A percentile compares a stretch with the other conserved stretches of the same genome.
These are phyloP conservation scores for Vickermania ingenoplastis DNA, from an alignment of 208 protist genomes.

Conservation along the genomic window DNA sequence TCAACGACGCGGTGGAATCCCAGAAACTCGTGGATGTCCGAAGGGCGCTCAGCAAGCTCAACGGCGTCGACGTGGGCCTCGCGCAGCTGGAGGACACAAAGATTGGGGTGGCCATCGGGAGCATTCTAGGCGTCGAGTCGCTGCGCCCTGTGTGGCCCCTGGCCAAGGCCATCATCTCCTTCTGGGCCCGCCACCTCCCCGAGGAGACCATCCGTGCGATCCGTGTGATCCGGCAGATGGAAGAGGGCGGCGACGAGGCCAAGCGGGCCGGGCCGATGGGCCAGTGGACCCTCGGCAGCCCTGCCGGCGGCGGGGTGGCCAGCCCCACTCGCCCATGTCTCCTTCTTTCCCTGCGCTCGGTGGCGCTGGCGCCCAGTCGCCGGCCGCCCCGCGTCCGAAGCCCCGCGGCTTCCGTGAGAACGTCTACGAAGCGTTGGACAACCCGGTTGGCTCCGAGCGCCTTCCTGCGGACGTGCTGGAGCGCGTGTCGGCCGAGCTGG, in stretches of 20 bases:
- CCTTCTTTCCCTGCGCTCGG: not conserved
- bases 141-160: conserved; percentile 55
- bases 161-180: conserved; percentile 51
- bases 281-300: not conserved
- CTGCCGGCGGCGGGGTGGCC: too few relatives aligned
- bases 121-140: conserved; percentile 27
- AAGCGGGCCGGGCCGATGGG: not conserved
- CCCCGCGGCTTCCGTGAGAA: not conserved
- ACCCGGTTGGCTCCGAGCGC: conserved; percentile 7
- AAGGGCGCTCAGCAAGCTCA: conserved; percentile 37
- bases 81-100: conserved; percentile 48
- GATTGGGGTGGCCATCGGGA: conserved; percentile 68
- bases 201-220: conserved; percentile 49
- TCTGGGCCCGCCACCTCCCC: conserved; percentile 57
- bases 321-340: too few relatives aligned
- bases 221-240: conserved; percentile 28
- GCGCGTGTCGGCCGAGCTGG: conserved; percentile 34
- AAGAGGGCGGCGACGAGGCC: conserved; percentile 14
- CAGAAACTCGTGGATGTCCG: conserved; percentile 29
- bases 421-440: conserved; percentile 7
- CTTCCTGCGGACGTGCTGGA: conserved; percentile 28
- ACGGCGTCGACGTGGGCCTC: conserved; percentile 40
- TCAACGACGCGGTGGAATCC: conserved; percentile 27
- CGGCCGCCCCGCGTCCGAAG: not conserved
- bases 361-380: not conserved